Base-by-base conservation (phyloP, 495 filamentous ascomycete genomes). In the Friedmanniomyces endolithicus region DNA sequence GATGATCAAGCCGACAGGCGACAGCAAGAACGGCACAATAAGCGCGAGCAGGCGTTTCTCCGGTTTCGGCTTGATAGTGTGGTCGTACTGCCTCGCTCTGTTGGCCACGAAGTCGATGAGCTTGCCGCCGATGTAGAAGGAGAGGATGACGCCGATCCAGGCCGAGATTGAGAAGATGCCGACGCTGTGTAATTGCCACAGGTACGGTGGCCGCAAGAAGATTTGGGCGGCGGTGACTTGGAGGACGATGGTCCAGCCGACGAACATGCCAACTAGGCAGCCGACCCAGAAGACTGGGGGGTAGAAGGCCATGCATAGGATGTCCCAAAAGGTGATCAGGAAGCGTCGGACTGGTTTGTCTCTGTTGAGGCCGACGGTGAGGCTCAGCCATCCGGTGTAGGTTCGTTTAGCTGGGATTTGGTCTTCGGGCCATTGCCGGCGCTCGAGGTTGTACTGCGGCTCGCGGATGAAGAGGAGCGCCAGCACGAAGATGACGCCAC, bases 61-160 rank as follows among this genome's bases (percentile, higher is more conserved):
- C 1, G 58, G 58, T 25, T 50, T 51, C 11, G 48, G 37, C 33
- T 27, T 51, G 19, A 50, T 40, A 2, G 35, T 56, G 17, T 53
- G 54, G 23, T 52, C 55, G 11, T 33, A 22, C 20, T 45, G 27
- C 20, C 54, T 20, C 8, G 47, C 45, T n/a, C 48, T 29, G 19
- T 55, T 60, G 11, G 57, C 53, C 11, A 60, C 51, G 39, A 60
- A 27, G 39, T 60, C 57, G 41, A 60, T 60, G 39, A 60, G 53
- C 39, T 44, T 56, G 53, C 57, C 57, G 17, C 57, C 57, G 37
- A 60, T 57, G 46, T 51, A 55, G 57, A 60, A 60, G 6, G 57
- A 60, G n/a, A 60, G 39, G 11, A 56, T 23, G 27, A 46, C 43
- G 24, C 57, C 57, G 33, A 60, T 29, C 35, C 34, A 56, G 23